Conservation (phyloP, 129 eudicot genomes). For the sunflower (Helianthus annuus) region HanXRQr2.0-SUNRISE NC_035447.2:105343361-105343860, state of each 20-base stretch:
- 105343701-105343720: slow-evolving; percentile 80
- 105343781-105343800: slow-evolving; percentile 98
- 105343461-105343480: slow-evolving; percentile 79
- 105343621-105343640: slow-evolving; percentile 90
- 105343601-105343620: slow-evolving; percentile 73
- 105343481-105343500: slow-evolving; percentile 79
- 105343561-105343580: slow-evolving; percentile 99
- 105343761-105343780: slow-evolving; percentile 96
- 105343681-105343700: slow-evolving; percentile 81
- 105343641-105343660: slow-evolving; percentile 99
- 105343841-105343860: slow-evolving; percentile 99
- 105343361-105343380: slow-evolving; percentile 97
- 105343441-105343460: slow-evolving; percentile 98
- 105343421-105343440: slow-evolving; percentile 96
- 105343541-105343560: slow-evolving; percentile 92
- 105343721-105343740: slow-evolving; percentile 94
- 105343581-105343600: slow-evolving; percentile 84
- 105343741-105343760: slow-evolving; percentile 99
- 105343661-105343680: slow-evolving; percentile 89
- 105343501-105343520: slow-evolving; percentile 84
- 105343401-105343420: slow-evolving; percentile 96
- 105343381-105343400: slow-evolving; percentile 91
- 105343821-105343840: slow-evolving; percentile 90
- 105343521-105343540: slow-evolving; percentile 74
- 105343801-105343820: slow-evolving; percentile 98